Base-by-base conservation (phyloP, 495 filamentous ascomycete species). In the Aspergillus saccharolyticus region DNA sequence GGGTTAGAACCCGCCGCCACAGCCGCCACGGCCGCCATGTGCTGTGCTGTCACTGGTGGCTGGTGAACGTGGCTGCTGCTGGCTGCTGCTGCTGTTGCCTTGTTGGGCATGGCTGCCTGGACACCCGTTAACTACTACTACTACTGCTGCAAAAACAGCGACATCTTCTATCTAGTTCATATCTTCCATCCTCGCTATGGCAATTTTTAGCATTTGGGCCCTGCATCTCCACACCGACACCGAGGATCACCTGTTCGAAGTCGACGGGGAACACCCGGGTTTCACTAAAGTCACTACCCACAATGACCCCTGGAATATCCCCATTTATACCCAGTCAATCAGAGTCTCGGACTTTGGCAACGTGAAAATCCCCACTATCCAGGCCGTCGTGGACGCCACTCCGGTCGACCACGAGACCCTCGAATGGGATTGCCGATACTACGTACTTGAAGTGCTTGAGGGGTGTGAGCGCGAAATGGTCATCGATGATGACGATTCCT, bases 371-470 rank as follows among this genome's bases (percentile, higher is more conserved):
- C 42, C 44, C 14, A 58, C 54, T 17, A 53, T 65, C 14, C 61
- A 58, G 30, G 25, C 50, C 12, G 49, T 63, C 10, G 60, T 60
- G 8, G 43, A 46, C 8, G 44, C 47, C 10, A 57, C 57, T 10
- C 33, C 12, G 6, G 58, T 65, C 16, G 66, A 68, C 33, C 65
- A 65, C 33, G 59, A 66, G 55, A 66, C 66, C 2, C 54, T 64
- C 3, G 61, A 63, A 44, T 66, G 61, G 66, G 63, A 70, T 42
- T 70, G 61, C 45, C 65, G 68, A 54, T 65, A 68, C 15, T 68
- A 66, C 45, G 62, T 68, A 19, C 52, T 70, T 14, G 65, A 70
- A 24, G 44, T 70, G 1, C 39, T 67, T 5, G 65, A 66, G 39
- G 44, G n/a, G 10, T 53, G 60, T 19, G 65, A 66, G 21, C 43